Base-by-base conservation (phyloP, 2,329 filamentous ascomycete genomes). In the Drechslerella coelobrocha region DNA sequence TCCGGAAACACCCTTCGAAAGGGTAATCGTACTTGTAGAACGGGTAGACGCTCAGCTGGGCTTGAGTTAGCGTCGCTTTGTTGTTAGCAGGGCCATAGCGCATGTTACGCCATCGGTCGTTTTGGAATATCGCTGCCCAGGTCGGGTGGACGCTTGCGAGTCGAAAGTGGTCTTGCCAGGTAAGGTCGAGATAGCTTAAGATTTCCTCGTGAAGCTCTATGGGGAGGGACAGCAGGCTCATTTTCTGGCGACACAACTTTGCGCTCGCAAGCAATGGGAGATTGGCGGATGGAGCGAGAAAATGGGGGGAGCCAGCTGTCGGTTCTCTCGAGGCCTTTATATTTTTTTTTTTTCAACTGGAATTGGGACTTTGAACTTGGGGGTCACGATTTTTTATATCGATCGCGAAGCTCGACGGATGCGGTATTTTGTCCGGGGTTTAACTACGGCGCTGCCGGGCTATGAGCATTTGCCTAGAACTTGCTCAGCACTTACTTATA, bases 151-250 rank as follows among this genome's bases (percentile, higher is more conserved):
- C 54, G 21, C 21, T 23, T 1, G 54, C 24, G 19, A 50, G 37
- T 26, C 29, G 37, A 26, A 54, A 59, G 39, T 66, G 61, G 37
- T 66, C 61, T 27, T 65, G 45, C 61, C 47, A 59, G 14, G 37
- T 24, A 21, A 59, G 10, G 21, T 39, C 29, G 27, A 59, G 10
- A n/a, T 29, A 41, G 12, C 24, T 24, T 31, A 66, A 41, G 45
- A 66, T 66, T 27, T 60, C 34, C 12, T 34, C 23, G 27, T 59
- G 61, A 8, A 66, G 12, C 53, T 66, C 61, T 9, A 34, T n/a
- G 39, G 54, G 61, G 39, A 66, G 61, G 19, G 37, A 21, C 1
- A 66, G 47, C 24, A 59, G 52, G 34, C 17, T 12, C 61, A 59
- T 57, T 47, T 10, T 34, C 9, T 26, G 26, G n/a, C n/a, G n/a